These are phyloP conservation scores for Colletotrichum australisinense DNA, from an alignment of 2,329 filamentous ascomycete genomes.

Conservation along the genomic window DNA sequence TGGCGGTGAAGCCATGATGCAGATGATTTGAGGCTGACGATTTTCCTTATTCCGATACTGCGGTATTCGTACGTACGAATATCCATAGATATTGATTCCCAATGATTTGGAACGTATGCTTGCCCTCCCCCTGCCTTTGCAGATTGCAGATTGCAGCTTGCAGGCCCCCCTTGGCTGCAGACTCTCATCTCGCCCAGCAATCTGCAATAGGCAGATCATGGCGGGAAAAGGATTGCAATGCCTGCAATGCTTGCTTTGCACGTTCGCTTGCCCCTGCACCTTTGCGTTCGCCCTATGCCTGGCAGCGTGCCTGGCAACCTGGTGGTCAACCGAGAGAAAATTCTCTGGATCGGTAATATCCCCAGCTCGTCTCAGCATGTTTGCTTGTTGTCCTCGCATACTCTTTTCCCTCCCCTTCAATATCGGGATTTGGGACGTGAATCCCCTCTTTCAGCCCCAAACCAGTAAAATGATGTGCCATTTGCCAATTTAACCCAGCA, in stretches of 20 bases:
- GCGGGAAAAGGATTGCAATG: slow-evolving; percentile 6
- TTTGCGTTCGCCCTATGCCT: too few relatives aligned
- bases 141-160: background rate
- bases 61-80: too few relatives aligned
- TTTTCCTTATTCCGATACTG: background rate
- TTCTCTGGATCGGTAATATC: background rate
- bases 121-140: background rate
- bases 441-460: background rate
- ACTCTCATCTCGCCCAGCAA: slow-evolving; percentile 8
- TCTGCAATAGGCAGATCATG: slow-evolving; percentile 6
- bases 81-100: background rate
- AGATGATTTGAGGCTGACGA: background rate
- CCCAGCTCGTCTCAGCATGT: background rate
- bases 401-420: background rate
- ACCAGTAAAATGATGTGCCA: background rate
- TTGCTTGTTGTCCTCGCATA: background rate
- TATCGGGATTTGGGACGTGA: background rate
- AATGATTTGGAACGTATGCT: background rate
- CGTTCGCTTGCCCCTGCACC: background rate
- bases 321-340: background rate
- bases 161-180: background rate
- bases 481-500: background rate
- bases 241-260: background rate
- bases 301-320: background rate
- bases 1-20: background rate